These are phyloP conservation scores for Geranomyces variabilis DNA, from an alignment of 192 early-diverging fungal genomes.

Conservation along the genomic window DNA sequence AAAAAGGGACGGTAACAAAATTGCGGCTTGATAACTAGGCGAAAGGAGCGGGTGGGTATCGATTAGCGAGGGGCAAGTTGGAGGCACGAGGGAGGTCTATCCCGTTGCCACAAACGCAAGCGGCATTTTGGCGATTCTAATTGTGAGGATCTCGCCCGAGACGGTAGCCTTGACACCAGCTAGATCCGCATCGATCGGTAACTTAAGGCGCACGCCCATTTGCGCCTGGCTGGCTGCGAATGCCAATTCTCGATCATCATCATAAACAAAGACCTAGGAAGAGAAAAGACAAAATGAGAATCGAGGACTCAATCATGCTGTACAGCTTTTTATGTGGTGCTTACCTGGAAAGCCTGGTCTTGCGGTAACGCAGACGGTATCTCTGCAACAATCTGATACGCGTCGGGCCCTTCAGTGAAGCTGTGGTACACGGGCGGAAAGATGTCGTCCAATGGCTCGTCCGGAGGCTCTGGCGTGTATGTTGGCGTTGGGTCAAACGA, in stretches of 20 bases:
- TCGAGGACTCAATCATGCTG: no score
- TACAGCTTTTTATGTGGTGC: no score
- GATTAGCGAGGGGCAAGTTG: no score
- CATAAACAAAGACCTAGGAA: slow-evolving; percentile 24
- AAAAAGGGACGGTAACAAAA: no score
- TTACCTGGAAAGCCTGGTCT: slow-evolving; percentile 23
- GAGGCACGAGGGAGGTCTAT: no score
- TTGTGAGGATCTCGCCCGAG: slow-evolving; percentile 5
- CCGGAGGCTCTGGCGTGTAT: slow-evolving; percentile 9
- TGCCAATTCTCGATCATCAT: slow-evolving; percentile 28
- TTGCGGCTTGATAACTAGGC: no score
- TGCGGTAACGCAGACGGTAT: slow-evolving; percentile 7
- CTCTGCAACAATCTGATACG: slow-evolving; percentile 5
- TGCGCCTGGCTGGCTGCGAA: slow-evolving; percentile 22
- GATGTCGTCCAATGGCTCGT: slow-evolving; percentile 2
- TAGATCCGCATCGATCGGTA: slow-evolving; percentile 29
- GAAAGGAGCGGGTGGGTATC: no score
- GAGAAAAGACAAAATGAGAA: no score
- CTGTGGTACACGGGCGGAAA: slow-evolving; percentile 30
- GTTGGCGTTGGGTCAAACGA: slow-evolving; percentile 26
- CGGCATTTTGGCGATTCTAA: slow-evolving; percentile 19
- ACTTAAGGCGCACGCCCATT: slow-evolving; percentile 24
- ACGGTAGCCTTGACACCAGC: slow-evolving; percentile 23
- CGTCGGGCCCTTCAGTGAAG: slow-evolving; percentile 1
- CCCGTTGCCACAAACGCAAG: no score